Percentiles rank a stretch among this genome's conserved stretches.
Conservation (phyloP, 2,329 filamentous ascomycete species). For the Claviceps purpurea region DNA sequence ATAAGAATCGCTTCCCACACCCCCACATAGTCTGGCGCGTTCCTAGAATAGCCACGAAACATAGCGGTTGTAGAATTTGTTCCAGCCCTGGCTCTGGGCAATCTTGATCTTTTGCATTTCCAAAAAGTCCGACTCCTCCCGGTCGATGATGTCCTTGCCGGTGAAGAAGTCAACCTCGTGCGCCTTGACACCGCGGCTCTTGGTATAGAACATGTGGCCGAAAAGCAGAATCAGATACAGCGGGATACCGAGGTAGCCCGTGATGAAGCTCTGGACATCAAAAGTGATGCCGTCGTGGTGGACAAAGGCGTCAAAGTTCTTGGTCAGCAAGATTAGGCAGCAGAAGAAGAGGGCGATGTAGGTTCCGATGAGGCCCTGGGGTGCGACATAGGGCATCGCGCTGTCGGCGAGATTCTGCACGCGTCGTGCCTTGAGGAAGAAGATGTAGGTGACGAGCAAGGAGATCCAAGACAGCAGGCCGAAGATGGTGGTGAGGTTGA, state of each 20-base stretch:
- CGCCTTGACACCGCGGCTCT: constrained; percentile 40
- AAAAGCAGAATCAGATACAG: constrained; percentile 57
- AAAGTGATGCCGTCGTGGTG: constrained; percentile 38
- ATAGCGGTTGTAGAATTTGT: constrained; percentile 25
- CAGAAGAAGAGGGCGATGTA: constrained; percentile 56
- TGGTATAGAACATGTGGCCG: constrained; percentile 48
- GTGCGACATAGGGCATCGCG: constrained; percentile 51
- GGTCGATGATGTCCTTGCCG: constrained; percentile 60
- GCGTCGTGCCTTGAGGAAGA: constrained; percentile 47
- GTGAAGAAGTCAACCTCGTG: constrained; percentile 54
- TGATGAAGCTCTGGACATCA: constrained; percentile 65
- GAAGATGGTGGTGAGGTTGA: constrained; percentile 55
- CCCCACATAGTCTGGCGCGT: neutral
- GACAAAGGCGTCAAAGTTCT: constrained; percentile 67
- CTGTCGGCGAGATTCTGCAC: constrained; percentile 45
- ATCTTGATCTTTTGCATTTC: constrained; percentile 22
- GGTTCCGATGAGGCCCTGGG: constrained; percentile 58
- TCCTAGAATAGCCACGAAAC: constrained; percentile 24
- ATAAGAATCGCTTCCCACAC: neutral
- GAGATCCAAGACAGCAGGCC: constrained; percentile 55
- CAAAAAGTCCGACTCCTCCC: constrained; percentile 58
- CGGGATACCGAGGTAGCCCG: constrained; percentile 64
- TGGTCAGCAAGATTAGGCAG: constrained; percentile 62
- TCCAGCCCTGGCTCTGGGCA: constrained; percentile 14
- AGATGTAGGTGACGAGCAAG: constrained; percentile 54